Evolutionary conservation across 495 filamentous ascomycete species (phyloP), one percentile per base, ranked within the genome.

Genomic region (Xylaria sp.): DNA sequence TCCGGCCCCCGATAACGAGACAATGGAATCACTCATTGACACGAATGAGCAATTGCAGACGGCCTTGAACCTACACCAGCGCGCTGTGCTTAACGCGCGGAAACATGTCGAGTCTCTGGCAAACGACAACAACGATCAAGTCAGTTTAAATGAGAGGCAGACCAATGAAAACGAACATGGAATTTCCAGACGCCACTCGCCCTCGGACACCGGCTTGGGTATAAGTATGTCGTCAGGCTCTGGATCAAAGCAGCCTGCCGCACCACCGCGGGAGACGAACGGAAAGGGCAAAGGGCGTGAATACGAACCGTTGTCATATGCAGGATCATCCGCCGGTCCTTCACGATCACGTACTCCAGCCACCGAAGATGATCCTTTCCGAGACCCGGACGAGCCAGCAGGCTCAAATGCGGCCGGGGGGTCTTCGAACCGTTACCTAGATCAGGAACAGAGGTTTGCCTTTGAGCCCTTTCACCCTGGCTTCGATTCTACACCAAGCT

Each of bases 11-110:
- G 96, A 99, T 76, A 94, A 95, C 77, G 92, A 97, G 75, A 98
- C 96, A 1, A 89, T 99, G 80, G 88, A 94, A 71, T 95, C 90
- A 24, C 82, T 99, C 58, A 97, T 99, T 77, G 95, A 98, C 80
- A 95, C 94, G 46, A 97, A 97, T 77, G 97, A 98, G 75, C 90
- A 93, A 76, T 84, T 99, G 24, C 90, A 90, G 31, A 87, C 91
- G 21, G 89, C 94, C 0, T 81, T 94, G 9, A 94, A 88, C 66
- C 89, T 92, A 65, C 92, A 98, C 81, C 92, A 94, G 75, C 89
- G 92, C 31, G 91, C 93, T 19, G 82, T 97, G 70, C 86, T 97
- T 19, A 86, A 90, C 72, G 95, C 95, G 0, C 86, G 91, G 69
- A 86, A 88, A 72, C 76, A 80, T 40, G 71, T 76, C 19, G 73